Conservation (phyloP, 352 stramenopile genomes). For the Pythium pectinolyticum region DNA sequence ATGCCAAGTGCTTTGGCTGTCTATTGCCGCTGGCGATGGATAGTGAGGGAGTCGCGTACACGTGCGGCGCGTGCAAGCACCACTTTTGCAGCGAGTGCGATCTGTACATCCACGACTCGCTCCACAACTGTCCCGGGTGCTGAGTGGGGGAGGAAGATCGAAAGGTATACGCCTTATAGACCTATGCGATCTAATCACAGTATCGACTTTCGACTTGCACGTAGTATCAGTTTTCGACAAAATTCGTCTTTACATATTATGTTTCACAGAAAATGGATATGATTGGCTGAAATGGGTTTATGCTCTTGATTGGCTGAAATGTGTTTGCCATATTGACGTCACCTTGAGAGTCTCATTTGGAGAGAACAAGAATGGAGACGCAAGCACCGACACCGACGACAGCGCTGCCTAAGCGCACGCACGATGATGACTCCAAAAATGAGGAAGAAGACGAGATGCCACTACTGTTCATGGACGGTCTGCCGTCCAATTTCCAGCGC, state of each 20-base stretch:
- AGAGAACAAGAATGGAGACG: not conserved
- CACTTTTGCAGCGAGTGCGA: slow-evolving; percentile 97
- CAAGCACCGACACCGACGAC: not conserved
- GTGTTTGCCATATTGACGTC: not conserved
- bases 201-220: too few species aligned
- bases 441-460: slow-evolving; percentile 65
- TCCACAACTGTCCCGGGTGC: slow-evolving; percentile 98
- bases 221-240: too few species aligned
- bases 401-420: not conserved
- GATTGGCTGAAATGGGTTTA: not conserved
- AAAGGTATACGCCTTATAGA: too few species aligned
- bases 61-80: slow-evolving; percentile 90
- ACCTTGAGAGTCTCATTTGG: not conserved
- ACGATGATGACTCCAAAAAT: not conserved
- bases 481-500: slow-evolving; percentile 63
- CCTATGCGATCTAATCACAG: too few species aligned
- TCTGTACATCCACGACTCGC: slow-evolving; percentile 96
- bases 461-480: slow-evolving; percentile 72
- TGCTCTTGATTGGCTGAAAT: not conserved
- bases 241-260: too few species aligned
- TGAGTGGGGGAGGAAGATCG: too few species aligned
- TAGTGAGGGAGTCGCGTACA: slow-evolving; percentile 54
- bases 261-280: not conserved
- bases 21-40: slow-evolving; percentile 54
- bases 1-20: slow-evolving; percentile 71